These are phyloP conservation scores for Leccinum broughii DNA, from an alignment of 768 basidiomycete species.

Conservation along the genomic window DNA sequence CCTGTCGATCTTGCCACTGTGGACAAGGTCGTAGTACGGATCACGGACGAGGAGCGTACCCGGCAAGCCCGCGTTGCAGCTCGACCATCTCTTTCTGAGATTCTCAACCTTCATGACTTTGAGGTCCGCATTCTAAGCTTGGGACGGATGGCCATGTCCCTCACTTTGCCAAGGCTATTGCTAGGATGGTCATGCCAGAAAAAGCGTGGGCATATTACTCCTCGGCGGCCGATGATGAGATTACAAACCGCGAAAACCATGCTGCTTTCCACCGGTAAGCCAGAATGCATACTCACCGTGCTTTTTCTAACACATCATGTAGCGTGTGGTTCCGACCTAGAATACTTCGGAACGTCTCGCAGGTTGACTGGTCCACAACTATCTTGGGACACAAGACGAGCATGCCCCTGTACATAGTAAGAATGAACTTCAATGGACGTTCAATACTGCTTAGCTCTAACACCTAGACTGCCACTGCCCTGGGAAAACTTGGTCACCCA, in stretches of 20 bases:
- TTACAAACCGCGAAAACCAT: conserved; percentile 87
- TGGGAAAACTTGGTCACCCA: conserved; percentile 94
- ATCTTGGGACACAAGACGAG: conserved; percentile 75
- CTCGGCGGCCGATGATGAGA: conserved; percentile 95
- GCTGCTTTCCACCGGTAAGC: conserved; percentile 83
- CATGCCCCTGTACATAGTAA: conserved; percentile 82
- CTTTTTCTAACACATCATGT: background rate
- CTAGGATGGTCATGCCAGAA: conserved; percentile 74
- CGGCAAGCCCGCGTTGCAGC: conserved; percentile 60
- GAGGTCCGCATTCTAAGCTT: conserved; percentile 51
- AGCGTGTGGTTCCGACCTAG: conserved; percentile 92
- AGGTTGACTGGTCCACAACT: conserved; percentile 82
- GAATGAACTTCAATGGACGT: conserved; percentile 12
- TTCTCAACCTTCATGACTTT: conserved; percentile 92
- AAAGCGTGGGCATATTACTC: conserved; percentile 98
- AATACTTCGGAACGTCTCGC: conserved; percentile 78
- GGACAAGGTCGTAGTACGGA: conserved; percentile 56
- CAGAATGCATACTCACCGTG: background rate
- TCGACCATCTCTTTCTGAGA: conserved; percentile 73
- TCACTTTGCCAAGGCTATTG: conserved; percentile 62
- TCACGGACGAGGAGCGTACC: conserved; percentile 71
- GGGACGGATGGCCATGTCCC: conserved; percentile 1
- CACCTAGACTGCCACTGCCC: conserved; percentile 71
- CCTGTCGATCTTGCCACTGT: conserved; percentile 69
- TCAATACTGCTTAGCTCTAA: conserved; percentile 9